phyloP scores from a whole-genome alignment of 805 yeast genomes.

The Lipomyces chichibuensis region DNA sequence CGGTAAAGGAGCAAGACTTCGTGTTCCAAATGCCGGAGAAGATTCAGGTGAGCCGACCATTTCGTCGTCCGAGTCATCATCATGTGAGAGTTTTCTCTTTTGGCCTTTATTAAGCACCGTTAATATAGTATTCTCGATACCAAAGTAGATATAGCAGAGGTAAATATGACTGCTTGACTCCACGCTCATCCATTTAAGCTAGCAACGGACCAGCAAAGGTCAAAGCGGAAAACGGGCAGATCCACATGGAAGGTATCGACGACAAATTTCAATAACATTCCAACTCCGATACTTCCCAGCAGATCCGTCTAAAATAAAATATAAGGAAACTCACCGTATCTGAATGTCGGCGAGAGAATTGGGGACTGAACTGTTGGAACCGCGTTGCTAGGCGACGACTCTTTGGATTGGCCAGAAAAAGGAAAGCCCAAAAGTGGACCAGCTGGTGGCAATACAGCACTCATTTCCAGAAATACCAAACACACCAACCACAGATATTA shows the following conservation, averaged over 20 bases:
- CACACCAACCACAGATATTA: background rate
- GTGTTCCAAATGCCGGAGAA: conserved; percentile 10
- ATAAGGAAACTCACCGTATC: conserved; percentile 17
- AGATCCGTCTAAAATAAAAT: background rate
- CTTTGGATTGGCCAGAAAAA: conserved; percentile 20
- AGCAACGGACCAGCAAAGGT: background rate
- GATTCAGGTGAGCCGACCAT: conserved; percentile 32
- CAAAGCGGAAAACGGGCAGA: background rate
- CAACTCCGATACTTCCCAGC: background rate
- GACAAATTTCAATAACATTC: background rate
- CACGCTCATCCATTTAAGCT: background rate
- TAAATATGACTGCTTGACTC: background rate
- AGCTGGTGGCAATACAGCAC: conserved; percentile 32
- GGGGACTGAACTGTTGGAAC: conserved; percentile 6
- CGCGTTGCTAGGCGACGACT: conserved; percentile 9
- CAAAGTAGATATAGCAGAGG: background rate
- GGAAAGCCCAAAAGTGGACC: conserved; percentile 32
- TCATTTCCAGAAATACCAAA: conserved; percentile 17
- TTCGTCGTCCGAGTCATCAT: conserved; percentile 34
- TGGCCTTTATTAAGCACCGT: conserved; percentile 10
- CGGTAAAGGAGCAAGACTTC: conserved; percentile 3
- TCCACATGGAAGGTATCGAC: background rate
- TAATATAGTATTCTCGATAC: background rate
- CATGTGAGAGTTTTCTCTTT: conserved; percentile 23
- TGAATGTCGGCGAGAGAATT: conserved; percentile 5